Evolutionary conservation across 2,329 filamentous ascomycete species (phyloP).

Genomic region (Chaetothyriales sp.): DNA sequence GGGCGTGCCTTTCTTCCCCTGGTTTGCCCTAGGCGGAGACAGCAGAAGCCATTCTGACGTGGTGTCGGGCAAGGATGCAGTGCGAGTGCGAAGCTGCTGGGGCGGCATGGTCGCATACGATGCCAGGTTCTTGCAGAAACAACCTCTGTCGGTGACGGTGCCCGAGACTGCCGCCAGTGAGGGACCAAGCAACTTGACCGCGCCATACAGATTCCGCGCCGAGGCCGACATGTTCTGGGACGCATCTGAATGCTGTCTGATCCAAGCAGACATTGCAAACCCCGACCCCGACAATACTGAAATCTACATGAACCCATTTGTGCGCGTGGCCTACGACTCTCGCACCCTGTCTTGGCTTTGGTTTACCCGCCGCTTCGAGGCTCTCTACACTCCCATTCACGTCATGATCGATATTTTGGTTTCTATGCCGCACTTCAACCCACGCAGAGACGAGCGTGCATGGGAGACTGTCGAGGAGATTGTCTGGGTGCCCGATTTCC

Average conservation of each 20-base stretch:
- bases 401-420: conserved; percentile 43
- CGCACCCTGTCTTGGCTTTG: conserved; percentile 45
- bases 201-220: conserved; percentile 39
- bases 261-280: conserved; percentile 36
- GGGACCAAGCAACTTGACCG: conserved; percentile 17
- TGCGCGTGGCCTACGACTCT: conserved; percentile 55
- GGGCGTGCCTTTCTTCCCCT: conserved; percentile 59
- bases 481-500: conserved; percentile 28
- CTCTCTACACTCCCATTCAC: conserved; percentile 48
- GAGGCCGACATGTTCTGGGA: conserved; percentile 48
- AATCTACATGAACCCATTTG: conserved; percentile 62
- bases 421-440: conserved; percentile 46
- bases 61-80: conserved; percentile 42
- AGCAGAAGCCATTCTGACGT: conserved; percentile 50
- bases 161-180: conserved; percentile 11
- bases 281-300: conserved; percentile 35
- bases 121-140: conserved; percentile 31
- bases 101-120: conserved; percentile 54
- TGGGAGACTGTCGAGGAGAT: conserved; percentile 36
- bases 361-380: conserved; percentile 51
- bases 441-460: conserved; percentile 45
- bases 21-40: conserved; percentile 44
- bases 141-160: conserved; percentile 1
- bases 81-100: conserved; percentile 62
- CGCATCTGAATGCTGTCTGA: conserved; percentile 51